A percentile compares a stretch with the other conserved stretches of the same genome.
phyloP scores from a whole-genome alignment of 257 asterid species.

The Thymus quinquecostatus region DNA sequence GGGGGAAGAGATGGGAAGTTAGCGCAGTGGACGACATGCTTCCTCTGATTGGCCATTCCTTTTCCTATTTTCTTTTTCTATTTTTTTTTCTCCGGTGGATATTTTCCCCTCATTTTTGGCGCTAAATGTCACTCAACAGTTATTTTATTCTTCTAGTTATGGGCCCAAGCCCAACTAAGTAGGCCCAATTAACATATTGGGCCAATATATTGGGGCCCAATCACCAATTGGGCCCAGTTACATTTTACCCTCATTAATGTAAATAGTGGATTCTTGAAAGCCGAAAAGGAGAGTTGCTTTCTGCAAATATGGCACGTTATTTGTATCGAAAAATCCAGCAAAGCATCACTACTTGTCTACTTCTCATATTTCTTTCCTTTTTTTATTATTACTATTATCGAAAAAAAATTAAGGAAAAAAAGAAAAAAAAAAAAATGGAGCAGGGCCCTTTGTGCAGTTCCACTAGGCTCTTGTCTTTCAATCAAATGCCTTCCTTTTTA shows the following conservation, averaged over 20 bases:
- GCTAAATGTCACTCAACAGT: slow-evolving; percentile 38
- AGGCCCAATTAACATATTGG: neutral
- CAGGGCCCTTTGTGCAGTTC: slow-evolving; percentile 5
- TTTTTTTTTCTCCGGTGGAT: neutral
- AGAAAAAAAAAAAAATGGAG: neutral
- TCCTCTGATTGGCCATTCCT: slow-evolving; percentile 23
- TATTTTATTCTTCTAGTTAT: slow-evolving; percentile 26
- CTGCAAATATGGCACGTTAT: slow-evolving; percentile 16
- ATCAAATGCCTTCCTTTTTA: neutral
- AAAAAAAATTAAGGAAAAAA: neutral
- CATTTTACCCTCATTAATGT: neutral
- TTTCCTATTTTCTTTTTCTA: neutral
- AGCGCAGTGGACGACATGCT: slow-evolving; percentile 52
- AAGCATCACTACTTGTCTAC: neutral
- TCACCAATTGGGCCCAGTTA: neutral
- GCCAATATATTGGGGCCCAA: neutral
- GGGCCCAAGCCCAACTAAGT: slow-evolving; percentile 4
- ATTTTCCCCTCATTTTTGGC: slow-evolving; percentile 36
- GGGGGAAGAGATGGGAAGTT: slow-evolving; percentile 39
- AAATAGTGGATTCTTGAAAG: neutral
- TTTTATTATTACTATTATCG: neutral
- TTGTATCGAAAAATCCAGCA: slow-evolving; percentile 38
- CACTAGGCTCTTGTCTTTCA: neutral
- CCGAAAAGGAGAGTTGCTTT: slow-evolving; percentile 37
- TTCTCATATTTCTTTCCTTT: neutral